These are phyloP conservation scores for Domatiomyces globalis DNA, from an alignment of 2,329 filamentous ascomycete species.

Conservation along the genomic window DNA sequence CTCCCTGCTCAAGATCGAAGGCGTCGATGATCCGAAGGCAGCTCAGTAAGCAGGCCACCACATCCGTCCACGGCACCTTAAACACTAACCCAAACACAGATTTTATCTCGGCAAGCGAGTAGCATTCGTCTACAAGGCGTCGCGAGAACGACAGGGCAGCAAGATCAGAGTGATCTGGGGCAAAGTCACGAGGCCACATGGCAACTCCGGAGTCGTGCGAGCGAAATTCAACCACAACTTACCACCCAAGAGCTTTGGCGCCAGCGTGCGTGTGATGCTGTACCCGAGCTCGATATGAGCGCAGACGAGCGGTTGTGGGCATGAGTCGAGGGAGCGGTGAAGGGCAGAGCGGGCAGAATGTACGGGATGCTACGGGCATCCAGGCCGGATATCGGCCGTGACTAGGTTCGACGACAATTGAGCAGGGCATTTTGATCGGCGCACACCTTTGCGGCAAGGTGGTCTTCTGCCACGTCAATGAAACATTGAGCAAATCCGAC, in stretches of 20 bases:
- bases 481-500: no score
- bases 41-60: slow-evolving; percentile 52
- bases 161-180: slow-evolving; percentile 99
- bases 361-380: no score
- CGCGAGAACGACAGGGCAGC: slow-evolving; percentile 87
- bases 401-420: no score
- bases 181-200: slow-evolving; percentile 92
- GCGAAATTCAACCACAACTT: slow-evolving; percentile 96
- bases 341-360: no score
- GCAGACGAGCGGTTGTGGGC: neutral
- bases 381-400: no score
- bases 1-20: slow-evolving; percentile 95
- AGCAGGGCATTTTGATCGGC: no score
- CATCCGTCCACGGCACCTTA: neutral
- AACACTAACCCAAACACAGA: slow-evolving; percentile 23
- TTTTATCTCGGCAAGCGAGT: slow-evolving; percentile 99
- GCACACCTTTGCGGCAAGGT: no score
- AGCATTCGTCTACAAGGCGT: slow-evolving; percentile 94
- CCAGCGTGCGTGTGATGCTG: slow-evolving; percentile 91
- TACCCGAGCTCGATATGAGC: slow-evolving; percentile 85
- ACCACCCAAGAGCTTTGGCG: slow-evolving; percentile 90
- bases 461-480: no score
- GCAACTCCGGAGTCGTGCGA: slow-evolving; percentile 95
- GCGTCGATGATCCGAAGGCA: slow-evolving; percentile 77
- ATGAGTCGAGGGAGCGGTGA: neutral